Base-by-base conservation (phyloP, 306 rosid genomes). In the Acacia melanoxylon region DNA sequence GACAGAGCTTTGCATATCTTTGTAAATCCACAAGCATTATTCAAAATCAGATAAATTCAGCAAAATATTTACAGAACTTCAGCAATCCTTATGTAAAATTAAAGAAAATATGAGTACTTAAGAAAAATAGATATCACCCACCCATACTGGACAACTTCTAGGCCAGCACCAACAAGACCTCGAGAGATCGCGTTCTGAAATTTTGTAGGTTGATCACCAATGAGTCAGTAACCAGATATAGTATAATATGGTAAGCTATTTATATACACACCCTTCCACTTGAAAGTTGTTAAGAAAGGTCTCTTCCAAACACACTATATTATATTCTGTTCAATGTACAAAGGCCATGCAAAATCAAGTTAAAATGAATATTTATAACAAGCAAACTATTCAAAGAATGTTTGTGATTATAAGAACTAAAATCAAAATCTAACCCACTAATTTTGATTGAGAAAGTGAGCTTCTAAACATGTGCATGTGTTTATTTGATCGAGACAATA, bases 141-240 rank as follows among this genome's bases (percentile, higher is more conserved):
- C 99, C 99, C 99, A 61, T 95, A 95, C 42, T 89, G 98, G 86
- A 95, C 86, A 83, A 95, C 97, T 85, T 91, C 94, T 82, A 93
- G 68, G 45, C 93, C 99, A 71, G 97, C 90, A 78, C 91, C 83
- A 37, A 86, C 83, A 69, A 95, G 91, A 77, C 99, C 99, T 72
- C 83, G 92, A 44, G 98, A 91, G 85, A 92, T 83, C 33, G 97
- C 97, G 89, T 89, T 93, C 99, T 93, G 95, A 68, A 84, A 88
- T 76, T 82, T 82, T 70, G 74, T 2, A 63, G 70, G 70, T 81
- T 78, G 54, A 86, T 75, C 54, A 87, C 59, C 45, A 83, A 73
- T 72, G 13, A 74, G 51, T 87, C 69, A 88, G 79, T 58, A 71
- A 81, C 46, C 59, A 67, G 63, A 54, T 59, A 62, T 69, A 62